Evolutionary conservation across 2,329 filamentous ascomycete species (phyloP), one percentile per base, ranked within the genome.

Genomic region (Aureobasidium sp.): DNA sequence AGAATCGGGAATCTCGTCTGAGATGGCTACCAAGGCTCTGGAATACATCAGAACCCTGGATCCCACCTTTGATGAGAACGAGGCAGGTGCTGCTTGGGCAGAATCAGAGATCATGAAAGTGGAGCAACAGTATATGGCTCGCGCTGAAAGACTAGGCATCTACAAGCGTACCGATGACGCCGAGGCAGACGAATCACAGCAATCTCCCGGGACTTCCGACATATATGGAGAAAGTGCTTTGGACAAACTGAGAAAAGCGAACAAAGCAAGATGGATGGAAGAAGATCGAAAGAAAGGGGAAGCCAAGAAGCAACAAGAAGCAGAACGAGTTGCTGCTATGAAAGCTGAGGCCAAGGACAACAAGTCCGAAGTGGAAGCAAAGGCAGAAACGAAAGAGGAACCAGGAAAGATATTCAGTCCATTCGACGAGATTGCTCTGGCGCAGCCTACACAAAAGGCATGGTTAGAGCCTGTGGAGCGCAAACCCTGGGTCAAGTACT

Each of bases 401-500:
- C 8, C 50, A 1, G 57, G 46, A 10, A 61, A 61, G 29, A 61
- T 61, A 3, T 61, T 47, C 47, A 61, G 57, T 52, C 46, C 46
- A 7, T 61, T 61, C n/a, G 61, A 63, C 10, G 44, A 58, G 46
- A 48, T 63, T 10, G 47, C 62, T 13, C 46, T 63, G 5, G 42
- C 47, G 12, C 37, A 61, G 41, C 62, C 62, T 34, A 32, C 50
- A 1, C 53, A 60, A 10, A 67, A 67, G 41, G 70, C 68, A 7
- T 71, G 68, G 67, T 68, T 72, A 3, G 61, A 66, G 44, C 70
- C 70, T 10, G 65, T 68, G 12, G 67, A 72, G 61, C 69, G 70
- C 17, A 68, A 70, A 39, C 66, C 69, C 6, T 74, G 72, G 72
- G 69, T 74, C 13, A 71, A 73, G 42, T 70, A 74, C 64, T 74